Evolutionary conservation across 345 rosid species (phyloP), one percentile per base, ranked within the genome.

Genomic region (Camelina sativa): DNA sequence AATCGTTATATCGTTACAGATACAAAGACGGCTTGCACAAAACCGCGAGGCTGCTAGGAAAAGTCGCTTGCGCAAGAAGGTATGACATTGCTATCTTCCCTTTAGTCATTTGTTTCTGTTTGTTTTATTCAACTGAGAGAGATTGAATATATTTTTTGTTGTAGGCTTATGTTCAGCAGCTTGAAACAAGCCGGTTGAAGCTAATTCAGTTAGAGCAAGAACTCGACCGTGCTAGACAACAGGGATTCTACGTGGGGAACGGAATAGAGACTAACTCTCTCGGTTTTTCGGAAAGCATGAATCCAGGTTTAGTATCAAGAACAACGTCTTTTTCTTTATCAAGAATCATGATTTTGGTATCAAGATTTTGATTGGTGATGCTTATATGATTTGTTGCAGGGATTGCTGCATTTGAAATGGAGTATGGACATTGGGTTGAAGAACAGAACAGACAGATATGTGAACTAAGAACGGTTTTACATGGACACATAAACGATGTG

Each of bases 31-130:
- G 48, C 97, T 92, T 48, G 97, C 97, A 1, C 99, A 92, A 64
- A 95, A 95, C 69, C 96, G 97, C 15, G 97, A 92, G 83, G 99
- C 99, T 81, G 99, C 99, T 57, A 92, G 97, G 69, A 95, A 95
- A 80, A 92, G 99, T 77, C 97, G 99, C 35, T 74, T 95, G 77
- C 85, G 99, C 71, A 95, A 92, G 80, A 95, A 95, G 87, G 99
- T 95, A 77, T 7, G 58, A 54, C 8, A 25, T 58, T 20, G 7
- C 32, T 12, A 7, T 11, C n/a, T 9, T 7, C 35, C 13, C 17
- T 19, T 65, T 65, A 13, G 34, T 25, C 15, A 11, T 4, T n/a
- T 37, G 20, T 32, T 35, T 51, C 17, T 43, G 51, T 69, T 69
- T 17, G 52, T 75, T 28, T 16, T 70, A 46, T 50, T 40, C 48